A percentile compares a stretch with the other conserved stretches of the same genome.
Conservation (phyloP, 805 yeast genomes). For the Candida sanyiensis region DNA sequence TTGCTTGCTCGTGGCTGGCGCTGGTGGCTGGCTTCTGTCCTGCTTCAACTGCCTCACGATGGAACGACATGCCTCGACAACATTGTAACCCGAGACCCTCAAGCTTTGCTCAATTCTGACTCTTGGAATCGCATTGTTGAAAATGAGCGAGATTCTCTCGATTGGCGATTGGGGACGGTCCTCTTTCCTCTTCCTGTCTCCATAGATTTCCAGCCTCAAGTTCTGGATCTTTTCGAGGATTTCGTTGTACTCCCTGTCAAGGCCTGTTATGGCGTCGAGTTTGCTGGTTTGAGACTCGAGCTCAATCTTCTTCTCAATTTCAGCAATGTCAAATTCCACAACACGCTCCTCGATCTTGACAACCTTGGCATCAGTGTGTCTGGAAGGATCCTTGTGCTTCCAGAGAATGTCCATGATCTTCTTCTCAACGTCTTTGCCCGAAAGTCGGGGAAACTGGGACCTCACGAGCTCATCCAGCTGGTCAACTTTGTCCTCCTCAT, state of each 20-base stretch:
- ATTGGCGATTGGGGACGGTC: constrained; percentile 27
- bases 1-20: constrained; percentile 3
- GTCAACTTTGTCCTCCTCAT: constrained; percentile 38
- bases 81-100: constrained; percentile 32
- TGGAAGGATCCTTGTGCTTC: constrained; percentile 33
- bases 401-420: constrained; percentile 36
- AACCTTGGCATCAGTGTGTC: constrained; percentile 16
- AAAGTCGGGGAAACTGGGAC: constrained; percentile 13
- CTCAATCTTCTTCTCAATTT: constrained; percentile 24
- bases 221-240: constrained; percentile 17
- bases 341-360: constrained; percentile 19
- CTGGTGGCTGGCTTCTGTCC: constrained; percentile 1
- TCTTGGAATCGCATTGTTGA: constrained; percentile 29
- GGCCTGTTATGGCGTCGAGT: constrained; percentile 12
- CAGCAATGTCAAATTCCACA: constrained; percentile 21
- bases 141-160: constrained; percentile 30
- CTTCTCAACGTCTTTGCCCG: constrained; percentile 28
- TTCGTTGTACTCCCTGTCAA: constrained; percentile 15
- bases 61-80: constrained; percentile 24
- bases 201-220: constrained; percentile 19
- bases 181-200: constrained; percentile 4
- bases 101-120: constrained; percentile 32
- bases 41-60: constrained; percentile 19
- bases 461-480: constrained; percentile 31
- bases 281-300: constrained; percentile 21